phyloP scores from a whole-genome alignment of 1,284 basidiomycete genomes.

The Puccinia hordei region DNA sequence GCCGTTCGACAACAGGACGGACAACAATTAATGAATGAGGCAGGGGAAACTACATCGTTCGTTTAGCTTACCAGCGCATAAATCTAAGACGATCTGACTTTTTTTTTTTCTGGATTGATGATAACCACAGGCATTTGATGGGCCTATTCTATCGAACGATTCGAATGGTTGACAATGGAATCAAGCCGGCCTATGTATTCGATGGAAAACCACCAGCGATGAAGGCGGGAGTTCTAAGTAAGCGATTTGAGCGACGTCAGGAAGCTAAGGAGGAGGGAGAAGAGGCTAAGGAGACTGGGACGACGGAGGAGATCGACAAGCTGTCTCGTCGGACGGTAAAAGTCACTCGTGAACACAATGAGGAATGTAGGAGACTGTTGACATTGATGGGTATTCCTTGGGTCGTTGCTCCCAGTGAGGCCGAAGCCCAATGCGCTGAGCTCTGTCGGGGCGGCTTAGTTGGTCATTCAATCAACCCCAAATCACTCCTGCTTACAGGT shows the following conservation, averaged over 20 bases:
- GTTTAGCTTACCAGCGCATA: slow-evolving; percentile 50
- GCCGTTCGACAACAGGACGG: slow-evolving; percentile 95
- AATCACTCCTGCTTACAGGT: neutral
- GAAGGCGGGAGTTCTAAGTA: slow-evolving; percentile 89
- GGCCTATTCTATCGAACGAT: slow-evolving; percentile 97
- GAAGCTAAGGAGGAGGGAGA: slow-evolving; percentile 92
- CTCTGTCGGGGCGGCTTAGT: slow-evolving; percentile 78
- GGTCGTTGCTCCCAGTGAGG: slow-evolving; percentile 91
- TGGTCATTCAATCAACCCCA: slow-evolving; percentile 17
- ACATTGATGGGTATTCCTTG: slow-evolving; percentile 96
- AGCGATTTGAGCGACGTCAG: slow-evolving; percentile 85
- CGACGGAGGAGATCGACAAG: slow-evolving; percentile 86
- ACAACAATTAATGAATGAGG: slow-evolving; percentile 92
- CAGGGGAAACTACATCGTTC: slow-evolving; percentile 87
- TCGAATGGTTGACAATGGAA: slow-evolving; percentile 97
- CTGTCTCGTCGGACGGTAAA: slow-evolving; percentile 88
- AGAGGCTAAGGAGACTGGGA: slow-evolving; percentile 91
- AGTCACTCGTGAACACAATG: slow-evolving; percentile 93
- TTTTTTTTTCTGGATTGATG: neutral
- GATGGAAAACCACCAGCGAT: slow-evolving; percentile 97
- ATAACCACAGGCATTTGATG: slow-evolving; percentile 77
- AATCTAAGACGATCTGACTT: neutral
- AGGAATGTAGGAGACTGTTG: slow-evolving; percentile 85
- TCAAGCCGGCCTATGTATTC: slow-evolving; percentile 97
- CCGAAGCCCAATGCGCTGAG: slow-evolving; percentile 98